Conservation (phyloP, 495 filamentous ascomycete species). For the Podospora fimiseda region DNA sequence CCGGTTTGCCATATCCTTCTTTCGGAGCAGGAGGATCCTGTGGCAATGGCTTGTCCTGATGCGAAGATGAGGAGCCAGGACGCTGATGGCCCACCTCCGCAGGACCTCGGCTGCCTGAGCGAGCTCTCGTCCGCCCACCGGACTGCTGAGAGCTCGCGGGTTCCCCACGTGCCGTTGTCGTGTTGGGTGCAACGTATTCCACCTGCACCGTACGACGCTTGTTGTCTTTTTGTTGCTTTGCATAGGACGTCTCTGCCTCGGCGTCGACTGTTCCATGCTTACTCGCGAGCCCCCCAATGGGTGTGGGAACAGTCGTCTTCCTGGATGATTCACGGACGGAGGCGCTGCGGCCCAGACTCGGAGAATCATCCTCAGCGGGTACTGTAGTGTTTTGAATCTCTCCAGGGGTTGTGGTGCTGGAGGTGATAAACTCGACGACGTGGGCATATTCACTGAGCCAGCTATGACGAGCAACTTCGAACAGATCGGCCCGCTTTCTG, state of each 20-base stretch:
- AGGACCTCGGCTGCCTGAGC: constrained; percentile 38
- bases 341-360: constrained; percentile 68
- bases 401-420: constrained; percentile 77
- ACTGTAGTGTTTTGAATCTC: constrained; percentile 83
- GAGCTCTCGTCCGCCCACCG: constrained; percentile 44
- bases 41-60: constrained; percentile 48
- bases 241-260: constrained; percentile 46
- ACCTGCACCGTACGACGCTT: constrained; percentile 95
- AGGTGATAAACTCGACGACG: constrained; percentile 93
- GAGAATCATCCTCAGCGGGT: constrained; percentile 53
- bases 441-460: constrained; percentile 96
- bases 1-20: constrained; percentile 36
- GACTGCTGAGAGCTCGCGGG: constrained; percentile 20
- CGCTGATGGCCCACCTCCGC: too few species aligned
- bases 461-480: constrained; percentile 96
- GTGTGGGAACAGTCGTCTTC: constrained; percentile 45
- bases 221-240: constrained; percentile 65
- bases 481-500: constrained; percentile 88
- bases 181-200: constrained; percentile 91
- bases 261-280: constrained; percentile 73
- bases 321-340: constrained; percentile 88
- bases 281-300: constrained; percentile 62
- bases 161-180: constrained; percentile 62
- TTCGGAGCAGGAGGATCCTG: constrained; percentile 42
- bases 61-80: constrained; percentile 24